Evolutionary conservation across 805 yeast genomes (phyloP).

Genomic region (Saturnispora serradocipensis): DNA sequence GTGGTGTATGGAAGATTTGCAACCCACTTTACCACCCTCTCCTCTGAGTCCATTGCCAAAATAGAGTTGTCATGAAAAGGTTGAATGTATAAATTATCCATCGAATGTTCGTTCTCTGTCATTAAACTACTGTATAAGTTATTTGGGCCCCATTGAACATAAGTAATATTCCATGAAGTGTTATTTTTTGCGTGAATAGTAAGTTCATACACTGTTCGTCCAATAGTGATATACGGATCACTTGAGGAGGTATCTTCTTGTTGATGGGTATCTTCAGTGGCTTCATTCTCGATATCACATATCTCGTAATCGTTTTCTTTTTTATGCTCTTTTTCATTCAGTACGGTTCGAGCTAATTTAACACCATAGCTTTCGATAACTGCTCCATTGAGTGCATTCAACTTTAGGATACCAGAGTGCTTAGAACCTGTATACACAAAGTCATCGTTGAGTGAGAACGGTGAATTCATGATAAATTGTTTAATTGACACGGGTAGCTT

Average conservation of each 20-base stretch:
- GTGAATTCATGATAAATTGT: constrained; percentile 72
- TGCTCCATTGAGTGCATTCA: constrained; percentile 68
- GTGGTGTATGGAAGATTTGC: constrained; percentile 62
- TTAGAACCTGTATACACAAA: constrained; percentile 83
- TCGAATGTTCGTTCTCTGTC: constrained; percentile 42
- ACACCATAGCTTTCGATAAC: constrained; percentile 54
- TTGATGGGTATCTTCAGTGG: constrained; percentile 13
- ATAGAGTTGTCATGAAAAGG: constrained; percentile 78
- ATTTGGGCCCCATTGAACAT: constrained; percentile 88
- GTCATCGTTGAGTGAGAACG: constrained; percentile 74
- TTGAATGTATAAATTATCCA: constrained; percentile 69
- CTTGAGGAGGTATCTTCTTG: background rate
- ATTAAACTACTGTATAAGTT: constrained; percentile 54
- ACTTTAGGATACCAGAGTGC: constrained; percentile 62
- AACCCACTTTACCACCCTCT: constrained; percentile 76
- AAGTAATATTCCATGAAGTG: constrained; percentile 76
- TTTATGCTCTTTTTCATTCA: constrained; percentile 2
- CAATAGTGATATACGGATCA: constrained; percentile 42
- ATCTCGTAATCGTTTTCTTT: constrained; percentile 2
- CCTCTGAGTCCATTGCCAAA: constrained; percentile 59
- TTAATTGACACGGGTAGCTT: constrained; percentile 74
- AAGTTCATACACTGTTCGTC: constrained; percentile 64
- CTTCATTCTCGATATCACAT: constrained; percentile 4
- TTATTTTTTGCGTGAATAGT: constrained; percentile 67
- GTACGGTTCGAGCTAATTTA: background rate